Evolutionary conservation across 2,329 filamentous ascomycete species (phyloP), one percentile per base, ranked within the genome.

Genomic region (Penicillium sp.): DNA sequence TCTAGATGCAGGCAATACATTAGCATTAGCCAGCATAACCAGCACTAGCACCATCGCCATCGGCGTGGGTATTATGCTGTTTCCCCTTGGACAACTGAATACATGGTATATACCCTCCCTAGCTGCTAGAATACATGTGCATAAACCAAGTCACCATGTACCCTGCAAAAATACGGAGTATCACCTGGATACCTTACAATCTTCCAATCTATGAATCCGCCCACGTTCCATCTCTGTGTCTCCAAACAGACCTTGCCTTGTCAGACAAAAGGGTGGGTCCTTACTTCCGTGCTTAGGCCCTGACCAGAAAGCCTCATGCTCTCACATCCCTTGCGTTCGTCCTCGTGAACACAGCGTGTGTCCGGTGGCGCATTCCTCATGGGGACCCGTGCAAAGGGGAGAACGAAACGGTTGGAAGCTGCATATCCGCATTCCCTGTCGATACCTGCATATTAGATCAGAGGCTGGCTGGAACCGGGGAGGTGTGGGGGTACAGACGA

Each of bases 281-380:
- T 49, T 50, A 32, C 37, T 43, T 49, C 42, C 42, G 46, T 43
- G 49, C 21, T 42, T 45, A 24, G 32, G 45, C 34, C 35, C 31
- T 35, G 34, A 21, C 33, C 41, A 8, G 38, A 34, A 33, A 24
- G 4, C 24, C 34, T 26, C 22, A 32, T 17, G 29, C 41, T 37
- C n/a, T 37, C 21, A 22, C n/a, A 39, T 52, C 54, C 57, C 57
- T 58, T 59, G 56, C 56, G 42, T 57, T 13, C 26, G 45, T 45
- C 56, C 57, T 59, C 56, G 56, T 58, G 56, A 55, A 43, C 34
- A 50, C 37, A n/a, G 43, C 48, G 48, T 50, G 39, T 51, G 45
- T 33, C 13, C 40, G 13, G 53, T 57, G 53, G 56, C 56, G 51
- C 48, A 53, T 57, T 55, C 54, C 43, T 53, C 48, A 49, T 34